These are phyloP conservation scores for Nicotiana knightiana DNA, from an alignment of 257 asterid genomes.

Conservation along the genomic window DNA sequence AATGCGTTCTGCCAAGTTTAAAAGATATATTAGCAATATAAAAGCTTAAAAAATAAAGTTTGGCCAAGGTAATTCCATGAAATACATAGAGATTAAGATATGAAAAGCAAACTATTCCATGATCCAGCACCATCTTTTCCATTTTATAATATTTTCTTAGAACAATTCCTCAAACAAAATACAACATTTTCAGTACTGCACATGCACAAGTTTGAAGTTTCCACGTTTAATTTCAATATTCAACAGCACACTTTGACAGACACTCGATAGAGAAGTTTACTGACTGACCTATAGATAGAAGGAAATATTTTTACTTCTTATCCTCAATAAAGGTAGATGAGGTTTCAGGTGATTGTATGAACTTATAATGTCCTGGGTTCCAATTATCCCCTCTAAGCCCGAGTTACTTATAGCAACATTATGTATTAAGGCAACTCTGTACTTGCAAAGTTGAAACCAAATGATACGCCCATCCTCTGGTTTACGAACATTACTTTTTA, in stretches of 20 bases:
- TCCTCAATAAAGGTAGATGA: not conserved
- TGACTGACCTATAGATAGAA: not conserved
- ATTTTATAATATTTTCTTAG: not conserved
- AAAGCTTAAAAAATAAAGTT: not conserved
- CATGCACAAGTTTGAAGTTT: too few species aligned
- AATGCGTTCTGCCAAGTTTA: slow-evolving; percentile 67
- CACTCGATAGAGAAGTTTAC: not conserved
- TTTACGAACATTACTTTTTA: not conserved
- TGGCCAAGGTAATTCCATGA: not conserved
- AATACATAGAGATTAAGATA: not conserved
- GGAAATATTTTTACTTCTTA: not conserved
- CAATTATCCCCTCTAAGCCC: too few species aligned
- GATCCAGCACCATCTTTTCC: not conserved
- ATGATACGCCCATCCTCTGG: not conserved
- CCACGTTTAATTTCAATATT: not conserved
- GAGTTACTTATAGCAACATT: too few species aligned
- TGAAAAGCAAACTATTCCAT: not conserved
- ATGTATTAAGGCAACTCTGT: not conserved
- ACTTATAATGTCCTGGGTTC: too few species aligned
- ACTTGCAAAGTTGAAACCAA: not conserved
- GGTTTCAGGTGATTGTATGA: not conserved
- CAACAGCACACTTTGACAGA: not conserved
- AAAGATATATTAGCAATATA: not conserved
- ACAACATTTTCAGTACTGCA: not conserved
- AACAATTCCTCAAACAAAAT: not conserved